phyloP scores from a whole-genome alignment of 2,329 filamentous ascomycete genomes.

The Monosporascus ibericus region DNA sequence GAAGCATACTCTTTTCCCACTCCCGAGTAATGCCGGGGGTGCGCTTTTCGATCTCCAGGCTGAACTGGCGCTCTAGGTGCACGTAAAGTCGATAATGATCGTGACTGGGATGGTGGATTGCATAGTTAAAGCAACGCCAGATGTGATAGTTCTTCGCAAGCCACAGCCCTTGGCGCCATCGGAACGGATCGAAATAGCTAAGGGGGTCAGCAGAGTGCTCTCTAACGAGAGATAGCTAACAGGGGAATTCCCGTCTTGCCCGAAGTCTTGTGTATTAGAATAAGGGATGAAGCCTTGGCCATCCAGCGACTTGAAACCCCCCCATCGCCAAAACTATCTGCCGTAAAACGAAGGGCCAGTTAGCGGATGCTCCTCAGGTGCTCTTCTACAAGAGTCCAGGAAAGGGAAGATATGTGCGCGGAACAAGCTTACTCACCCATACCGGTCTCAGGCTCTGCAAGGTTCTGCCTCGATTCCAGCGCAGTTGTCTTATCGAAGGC shows the following conservation, averaged over 20 bases:
- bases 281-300: neutral
- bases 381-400: too few relatives aligned
- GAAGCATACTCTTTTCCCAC: neutral
- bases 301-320: neutral
- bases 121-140: neutral
- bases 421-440: neutral
- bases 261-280: neutral
- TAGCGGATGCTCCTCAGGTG: too few relatives aligned
- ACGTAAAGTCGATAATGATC: neutral
- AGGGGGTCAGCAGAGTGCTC: neutral
- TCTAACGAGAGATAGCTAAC: neutral
- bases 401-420: neutral
- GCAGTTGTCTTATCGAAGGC: neutral
- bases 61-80: neutral
- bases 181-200: neutral
- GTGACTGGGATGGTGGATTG: neutral
- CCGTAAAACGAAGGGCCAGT: neutral
- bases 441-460: neutral
- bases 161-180: neutral
- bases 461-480: neutral
- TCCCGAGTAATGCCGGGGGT: neutral
- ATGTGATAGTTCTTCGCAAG: neutral
- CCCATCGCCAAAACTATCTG: neutral
- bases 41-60: neutral
- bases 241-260: neutral